phyloP scores from a whole-genome alignment of 176 grass and related monocot genomes.

The Leersia perrieri region DNA sequence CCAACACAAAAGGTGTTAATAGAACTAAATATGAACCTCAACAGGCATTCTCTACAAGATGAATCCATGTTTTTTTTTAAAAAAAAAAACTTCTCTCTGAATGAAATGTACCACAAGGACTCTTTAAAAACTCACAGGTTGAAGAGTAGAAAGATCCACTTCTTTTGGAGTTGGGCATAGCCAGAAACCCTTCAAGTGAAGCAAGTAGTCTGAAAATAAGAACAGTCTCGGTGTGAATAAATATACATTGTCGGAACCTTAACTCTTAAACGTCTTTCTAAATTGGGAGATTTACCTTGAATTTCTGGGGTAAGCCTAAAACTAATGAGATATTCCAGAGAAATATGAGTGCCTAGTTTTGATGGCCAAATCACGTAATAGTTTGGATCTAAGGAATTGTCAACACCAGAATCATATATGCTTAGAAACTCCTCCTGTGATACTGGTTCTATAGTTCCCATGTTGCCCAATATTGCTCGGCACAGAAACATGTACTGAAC shows the following conservation, averaged over 20 bases:
- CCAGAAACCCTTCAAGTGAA: constrained; percentile 33
- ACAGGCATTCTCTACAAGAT: background rate
- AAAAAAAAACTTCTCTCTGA: background rate
- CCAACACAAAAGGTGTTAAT: constrained; percentile 5
- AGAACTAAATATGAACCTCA: background rate
- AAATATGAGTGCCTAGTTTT: constrained; percentile 35
- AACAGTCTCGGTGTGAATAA: background rate
- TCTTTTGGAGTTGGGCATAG: constrained; percentile 25
- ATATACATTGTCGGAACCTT: background rate
- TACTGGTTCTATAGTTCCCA: constrained; percentile 24
- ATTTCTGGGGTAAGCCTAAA: constrained; percentile 54
- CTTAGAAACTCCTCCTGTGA: constrained; percentile 26
- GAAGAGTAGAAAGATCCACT: constrained; percentile 34
- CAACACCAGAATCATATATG: constrained; percentile 34
- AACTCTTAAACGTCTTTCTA: background rate
- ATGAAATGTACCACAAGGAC: background rate
- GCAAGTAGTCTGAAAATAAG: constrained; percentile 51
- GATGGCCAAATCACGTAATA: constrained; percentile 40
- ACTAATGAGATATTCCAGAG: constrained; percentile 45
- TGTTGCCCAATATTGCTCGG: constrained; percentile 41
- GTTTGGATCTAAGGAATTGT: constrained; percentile 38
- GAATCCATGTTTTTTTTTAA: background rate
- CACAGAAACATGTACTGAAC: constrained; percentile 65
- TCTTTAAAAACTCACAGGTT: constrained; percentile 39
- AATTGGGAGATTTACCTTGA: constrained; percentile 45